Evolutionary conservation across 176 grass and related monocot genomes (phyloP).

Genomic region (Secale cereale): DNA sequence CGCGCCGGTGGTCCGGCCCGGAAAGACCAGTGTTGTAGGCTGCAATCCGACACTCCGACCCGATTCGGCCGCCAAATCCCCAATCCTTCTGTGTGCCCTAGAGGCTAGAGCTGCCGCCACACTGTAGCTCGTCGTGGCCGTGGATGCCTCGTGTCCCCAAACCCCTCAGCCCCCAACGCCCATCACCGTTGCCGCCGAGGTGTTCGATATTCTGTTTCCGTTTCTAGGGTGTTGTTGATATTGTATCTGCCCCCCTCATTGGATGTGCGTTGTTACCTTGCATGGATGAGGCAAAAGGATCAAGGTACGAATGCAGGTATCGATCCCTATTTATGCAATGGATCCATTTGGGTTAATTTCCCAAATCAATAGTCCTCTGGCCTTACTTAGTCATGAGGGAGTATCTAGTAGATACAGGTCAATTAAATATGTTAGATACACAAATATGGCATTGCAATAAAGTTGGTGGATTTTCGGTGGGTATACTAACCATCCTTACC

Average conservation of each 20-base stretch:
- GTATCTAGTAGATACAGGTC: no score
- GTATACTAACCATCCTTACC: background rate
- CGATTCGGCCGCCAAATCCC: background rate
- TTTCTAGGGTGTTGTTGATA: background rate
- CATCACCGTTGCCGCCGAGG: background rate
- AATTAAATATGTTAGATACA: no score
- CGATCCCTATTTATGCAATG: no score
- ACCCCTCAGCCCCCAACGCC: background rate
- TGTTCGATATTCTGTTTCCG: background rate
- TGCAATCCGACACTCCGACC: background rate
- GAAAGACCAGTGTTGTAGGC: background rate
- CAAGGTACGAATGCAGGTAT: no score
- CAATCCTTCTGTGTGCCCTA: background rate
- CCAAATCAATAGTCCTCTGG: no score
- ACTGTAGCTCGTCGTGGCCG: background rate
- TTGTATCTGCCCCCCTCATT: background rate
- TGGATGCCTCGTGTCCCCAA: background rate
- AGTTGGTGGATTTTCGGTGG: background rate
- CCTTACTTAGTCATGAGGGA: no score
- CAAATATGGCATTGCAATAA: background rate
- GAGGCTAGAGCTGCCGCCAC: background rate
- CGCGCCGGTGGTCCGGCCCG: background rate
- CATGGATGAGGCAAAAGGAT: no score
- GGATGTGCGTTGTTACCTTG: no score
- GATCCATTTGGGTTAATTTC: no score